A percentile compares a stretch with the other conserved stretches of the same genome.
phyloP scores from a whole-genome alignment of 495 filamentous ascomycete species.

The Podospora didyma region DNA sequence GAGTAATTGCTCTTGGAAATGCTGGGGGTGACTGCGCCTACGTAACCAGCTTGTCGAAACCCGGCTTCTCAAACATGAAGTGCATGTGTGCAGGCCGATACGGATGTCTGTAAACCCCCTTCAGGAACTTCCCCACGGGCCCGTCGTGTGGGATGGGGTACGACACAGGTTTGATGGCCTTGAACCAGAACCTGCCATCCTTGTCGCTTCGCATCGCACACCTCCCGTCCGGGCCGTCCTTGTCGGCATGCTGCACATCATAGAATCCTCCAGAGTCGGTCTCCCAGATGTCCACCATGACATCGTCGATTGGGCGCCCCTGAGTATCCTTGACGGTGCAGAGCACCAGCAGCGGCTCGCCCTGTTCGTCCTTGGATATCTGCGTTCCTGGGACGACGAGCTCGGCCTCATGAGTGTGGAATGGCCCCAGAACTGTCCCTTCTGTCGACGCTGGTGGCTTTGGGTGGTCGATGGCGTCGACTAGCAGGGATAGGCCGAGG shows the following conservation, averaged over 20 bases:
- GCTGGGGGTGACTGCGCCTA: constrained; percentile 33
- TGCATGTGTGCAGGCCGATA: constrained; percentile 84
- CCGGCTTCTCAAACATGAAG: constrained; percentile 79
- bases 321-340: constrained; percentile 64
- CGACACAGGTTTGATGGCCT: constrained; percentile 73
- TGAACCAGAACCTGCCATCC: constrained; percentile 76
- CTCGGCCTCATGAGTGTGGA: constrained; percentile 80
- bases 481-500: constrained; percentile 55
- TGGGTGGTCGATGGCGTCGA: constrained; percentile 82
- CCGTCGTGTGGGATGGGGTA: constrained; percentile 85
- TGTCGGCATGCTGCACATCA: constrained; percentile 72
- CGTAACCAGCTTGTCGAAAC: constrained; percentile 79
- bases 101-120: constrained; percentile 62
- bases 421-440: constrained; percentile 80
- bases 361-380: constrained; percentile 64
- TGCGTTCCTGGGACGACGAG: constrained; percentile 51
- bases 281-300: constrained; percentile 86
- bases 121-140: constrained; percentile 71
- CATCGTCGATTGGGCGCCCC: constrained; percentile 60
- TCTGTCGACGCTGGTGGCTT: constrained; percentile 70
- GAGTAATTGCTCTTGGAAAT: too few species aligned
- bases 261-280: constrained; percentile 77
- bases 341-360: constrained; percentile 63
- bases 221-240: constrained; percentile 65
- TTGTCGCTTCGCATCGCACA: constrained; percentile 64